These are phyloP conservation scores for Fusarium sp. DNA, from an alignment of 2,329 filamentous ascomycete genomes.

Conservation along the genomic window DNA sequence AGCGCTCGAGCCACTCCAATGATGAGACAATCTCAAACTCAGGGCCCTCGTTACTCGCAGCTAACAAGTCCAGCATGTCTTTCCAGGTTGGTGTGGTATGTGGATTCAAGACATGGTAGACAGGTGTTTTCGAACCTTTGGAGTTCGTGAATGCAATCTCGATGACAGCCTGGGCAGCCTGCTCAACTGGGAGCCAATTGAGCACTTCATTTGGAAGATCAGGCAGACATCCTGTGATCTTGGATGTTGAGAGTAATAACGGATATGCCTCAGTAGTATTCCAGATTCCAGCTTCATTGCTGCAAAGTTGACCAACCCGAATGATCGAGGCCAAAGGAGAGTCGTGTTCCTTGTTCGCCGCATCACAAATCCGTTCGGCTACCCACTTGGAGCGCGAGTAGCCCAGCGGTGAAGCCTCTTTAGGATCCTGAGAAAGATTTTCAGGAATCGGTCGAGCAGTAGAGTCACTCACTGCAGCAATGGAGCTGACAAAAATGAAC, in stretches of 20 bases:
- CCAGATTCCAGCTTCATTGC: slow-evolving; percentile 59
- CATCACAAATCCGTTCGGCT: slow-evolving; percentile 49
- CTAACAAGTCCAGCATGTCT: slow-evolving; percentile 35
- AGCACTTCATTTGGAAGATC: slow-evolving; percentile 43
- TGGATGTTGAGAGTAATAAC: slow-evolving; percentile 58
- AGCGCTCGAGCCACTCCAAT: slow-evolving; percentile 22
- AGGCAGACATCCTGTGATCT: slow-evolving; percentile 49
- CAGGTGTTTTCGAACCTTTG: not conserved
- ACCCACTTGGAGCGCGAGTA: slow-evolving; percentile 56
- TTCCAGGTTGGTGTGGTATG: slow-evolving; percentile 29
- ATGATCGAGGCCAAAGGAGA: slow-evolving; percentile 44
- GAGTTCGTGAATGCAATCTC: slow-evolving; percentile 42
- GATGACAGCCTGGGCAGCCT: slow-evolving; percentile 52
- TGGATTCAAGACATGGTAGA: slow-evolving; percentile 40
- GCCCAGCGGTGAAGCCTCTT: slow-evolving; percentile 50
- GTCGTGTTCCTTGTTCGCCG: slow-evolving; percentile 36
- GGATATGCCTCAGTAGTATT: slow-evolving; percentile 62
- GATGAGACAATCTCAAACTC: slow-evolving; percentile 13
- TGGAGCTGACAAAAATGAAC: slow-evolving; percentile 62
- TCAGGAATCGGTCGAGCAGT: slow-evolving; percentile 47
- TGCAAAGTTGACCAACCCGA: slow-evolving; percentile 61
- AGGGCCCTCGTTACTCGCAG: not conserved
- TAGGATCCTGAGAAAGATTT: slow-evolving; percentile 11
- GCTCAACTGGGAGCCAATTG: slow-evolving; percentile 60
- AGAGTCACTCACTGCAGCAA: slow-evolving; percentile 53